Base-by-base conservation (phyloP, 2,329 filamentous ascomycete species). In the Beauveria rudraprayagi region DNA sequence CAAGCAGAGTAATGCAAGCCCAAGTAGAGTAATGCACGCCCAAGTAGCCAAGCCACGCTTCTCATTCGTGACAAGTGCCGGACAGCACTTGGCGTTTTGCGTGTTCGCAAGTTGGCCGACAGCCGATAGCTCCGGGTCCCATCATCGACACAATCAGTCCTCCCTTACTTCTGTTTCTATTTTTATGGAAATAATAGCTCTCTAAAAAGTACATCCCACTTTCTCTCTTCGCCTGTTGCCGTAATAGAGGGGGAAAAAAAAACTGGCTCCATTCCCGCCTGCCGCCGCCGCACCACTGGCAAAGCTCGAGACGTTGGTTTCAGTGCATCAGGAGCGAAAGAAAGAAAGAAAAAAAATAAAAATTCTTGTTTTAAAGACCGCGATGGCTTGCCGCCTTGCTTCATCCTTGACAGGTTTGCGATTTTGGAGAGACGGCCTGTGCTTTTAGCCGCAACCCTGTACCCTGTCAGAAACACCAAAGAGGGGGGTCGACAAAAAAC, bases 341-440 rank as follows among this genome's bases (percentile, higher is more conserved):
- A 11, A 26, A 4, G 8, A 1, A 4, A n/a, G 9, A 34, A 26
- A 22, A 30, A 9, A 19, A 43, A 11, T 11, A 8, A 30, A 11
- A 22, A 30, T 22, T 22, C 22, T 22, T 22, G 22, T 22, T 22
- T 26, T 26, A 26, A 47, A 24, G 5, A 14, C 40, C 43, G 28
- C 22, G 54, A 56, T 56, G 34, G 22, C 56, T 17, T 43, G 22
- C 14, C 56, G 22, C 22, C 22, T 22, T 11, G 22, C 56, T 11
- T 46, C 30, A 50, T 17, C 37, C 28, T 16, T 47, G 43, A 34
- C 41, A 30, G 54, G 54, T n/a, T 37, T 58, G 56, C 56, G 56
- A 58, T 58, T 58, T 51, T 47, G 47, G 43, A 22, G 9, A 52
- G 22, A 30, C 16, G 56, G 56, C 56, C 56, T 58, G 56, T 58